Base-by-base conservation (phyloP, 805 yeast species). In the Jamesozyma jinghongensis region DNA sequence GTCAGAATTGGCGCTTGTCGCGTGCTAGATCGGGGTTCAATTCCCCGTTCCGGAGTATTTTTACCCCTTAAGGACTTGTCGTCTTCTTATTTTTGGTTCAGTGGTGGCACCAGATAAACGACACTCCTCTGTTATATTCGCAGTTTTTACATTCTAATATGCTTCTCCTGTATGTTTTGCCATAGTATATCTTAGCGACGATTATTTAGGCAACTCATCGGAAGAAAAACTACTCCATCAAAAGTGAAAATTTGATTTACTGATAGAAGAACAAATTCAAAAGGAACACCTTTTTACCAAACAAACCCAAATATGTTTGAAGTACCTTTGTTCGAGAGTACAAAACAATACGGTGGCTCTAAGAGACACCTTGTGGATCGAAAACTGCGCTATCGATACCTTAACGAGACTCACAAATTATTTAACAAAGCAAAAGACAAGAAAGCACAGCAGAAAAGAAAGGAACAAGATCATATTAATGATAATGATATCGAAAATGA, bases 301-400 rank as follows among this genome's bases (percentile, higher is more conserved):
- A n/a, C n/a, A n/a, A n/a, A n/a, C n/a, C n/a, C n/a, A 7, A 22
- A 10, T 22, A 56, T 57, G 61, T 58, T 58, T 45, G 59, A 58
- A 32, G 25, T 54, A 34, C 63, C 63, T 7, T 22, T 22, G 10
- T 6, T 10, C 10, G 26, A 22, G 26, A 22, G 10, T 10, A 22
- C 26, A 22, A 6, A 22, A 22, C 26, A 22, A 22, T 22, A 22
- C 26, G 26, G 26, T 22, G 26, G 42, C 19, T 48, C 43, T 30
- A 49, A 45, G 36, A 42, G 45, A 34, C 38, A 43, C 34, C 37
- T 54, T 27, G 42, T 40, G 18, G 48, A 51, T 12, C 49, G 54
- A 25, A 57, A 58, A 41, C 46, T 58, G 17, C 48, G 58, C 36
- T 58, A 56, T 42, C 51, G 54, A 25, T 58, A 58, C 35, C 41